Conservation (phyloP, 352 stramenopile genomes). For the Phytophthora vignae region DNA sequence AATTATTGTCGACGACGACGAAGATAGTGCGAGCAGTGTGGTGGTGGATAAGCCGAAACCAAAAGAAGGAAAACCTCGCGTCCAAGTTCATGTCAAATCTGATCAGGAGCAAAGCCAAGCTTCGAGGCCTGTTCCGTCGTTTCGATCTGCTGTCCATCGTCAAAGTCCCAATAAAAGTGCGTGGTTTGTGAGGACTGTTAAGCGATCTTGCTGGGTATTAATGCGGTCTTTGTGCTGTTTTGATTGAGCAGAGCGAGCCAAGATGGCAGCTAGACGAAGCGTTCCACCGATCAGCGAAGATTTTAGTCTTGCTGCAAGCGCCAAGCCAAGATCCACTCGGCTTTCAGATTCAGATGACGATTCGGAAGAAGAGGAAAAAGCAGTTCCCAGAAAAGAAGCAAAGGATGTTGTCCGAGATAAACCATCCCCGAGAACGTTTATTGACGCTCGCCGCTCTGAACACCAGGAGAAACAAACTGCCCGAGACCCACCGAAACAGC, state of each 20-base stretch:
- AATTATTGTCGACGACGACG: conserved; percentile 36
- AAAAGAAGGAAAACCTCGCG: not conserved
- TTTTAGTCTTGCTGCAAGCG: conserved; percentile 14
- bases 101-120: too few relatives aligned
- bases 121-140: too few relatives aligned
- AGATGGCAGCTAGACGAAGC: conserved; percentile 21
- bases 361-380: conserved; percentile 32
- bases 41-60: not conserved
- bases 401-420: conserved; percentile 1
- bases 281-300: conserved; percentile 8
- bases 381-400: conserved; percentile 6
- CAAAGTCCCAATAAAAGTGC: not conserved
- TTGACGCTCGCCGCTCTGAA: not conserved
- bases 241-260: conserved; percentile 5
- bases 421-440: not conserved
- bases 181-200: not conserved
- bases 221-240: not conserved
- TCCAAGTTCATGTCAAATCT: too few relatives aligned
- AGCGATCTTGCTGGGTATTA: not conserved
- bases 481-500: too few relatives aligned
- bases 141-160: too few relatives aligned
- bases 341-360: conserved; percentile 4
- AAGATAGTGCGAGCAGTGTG: conserved; percentile 11
- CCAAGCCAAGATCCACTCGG: conserved; percentile 2
- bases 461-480: not conserved